Evolutionary conservation across 2,329 filamentous ascomycete genomes (phyloP).

Genomic region (Xylaria arbuscula): DNA sequence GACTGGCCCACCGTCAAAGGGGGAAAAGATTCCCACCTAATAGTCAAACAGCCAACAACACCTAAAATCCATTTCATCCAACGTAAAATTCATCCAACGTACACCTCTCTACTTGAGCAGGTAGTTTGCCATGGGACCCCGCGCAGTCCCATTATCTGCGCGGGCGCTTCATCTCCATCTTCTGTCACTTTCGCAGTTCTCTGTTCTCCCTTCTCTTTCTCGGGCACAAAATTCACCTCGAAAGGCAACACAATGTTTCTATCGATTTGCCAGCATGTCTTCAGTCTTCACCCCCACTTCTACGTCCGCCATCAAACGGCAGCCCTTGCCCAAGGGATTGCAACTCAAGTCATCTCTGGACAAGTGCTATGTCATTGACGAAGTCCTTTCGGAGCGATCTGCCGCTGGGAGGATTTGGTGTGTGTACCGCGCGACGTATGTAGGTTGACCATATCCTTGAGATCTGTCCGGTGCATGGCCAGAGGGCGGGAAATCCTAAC

Average conservation of each 20-base stretch:
- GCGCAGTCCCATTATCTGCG: constrained; percentile 26
- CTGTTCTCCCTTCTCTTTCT: constrained; percentile 28
- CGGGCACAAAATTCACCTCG: constrained; percentile 24
- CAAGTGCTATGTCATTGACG: constrained; percentile 33
- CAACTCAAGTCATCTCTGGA: constrained; percentile 31
- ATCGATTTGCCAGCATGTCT: constrained; percentile 25
- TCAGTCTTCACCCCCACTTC: constrained; percentile 23
- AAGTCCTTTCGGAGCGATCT: constrained; percentile 35
- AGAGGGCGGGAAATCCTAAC: constrained; percentile 28
- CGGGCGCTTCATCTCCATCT: constrained; percentile 28
- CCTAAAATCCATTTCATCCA: constrained; percentile 22
- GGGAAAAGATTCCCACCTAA: too few relatives aligned
- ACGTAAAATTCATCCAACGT: constrained; percentile 16
- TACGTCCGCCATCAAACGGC: constrained; percentile 28
- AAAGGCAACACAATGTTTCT: constrained; percentile 26
- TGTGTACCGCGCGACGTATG: constrained; percentile 30
- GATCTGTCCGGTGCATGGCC: constrained; percentile 27
- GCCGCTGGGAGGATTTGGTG: constrained; percentile 29
- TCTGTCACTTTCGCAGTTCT: constrained; percentile 20
- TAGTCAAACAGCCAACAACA: too few relatives aligned
- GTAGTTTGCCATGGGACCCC: constrained; percentile 29
- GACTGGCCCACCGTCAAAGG: too few relatives aligned
- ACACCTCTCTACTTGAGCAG: constrained; percentile 20
- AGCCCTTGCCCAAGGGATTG: constrained; percentile 29
- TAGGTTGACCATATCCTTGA: constrained; percentile 26